Percentiles rank a stretch among this genome's conserved stretches.
These are phyloP conservation scores for Pythium sp. DNA, from an alignment of 352 stramenopile species.

Conservation along the genomic window DNA sequence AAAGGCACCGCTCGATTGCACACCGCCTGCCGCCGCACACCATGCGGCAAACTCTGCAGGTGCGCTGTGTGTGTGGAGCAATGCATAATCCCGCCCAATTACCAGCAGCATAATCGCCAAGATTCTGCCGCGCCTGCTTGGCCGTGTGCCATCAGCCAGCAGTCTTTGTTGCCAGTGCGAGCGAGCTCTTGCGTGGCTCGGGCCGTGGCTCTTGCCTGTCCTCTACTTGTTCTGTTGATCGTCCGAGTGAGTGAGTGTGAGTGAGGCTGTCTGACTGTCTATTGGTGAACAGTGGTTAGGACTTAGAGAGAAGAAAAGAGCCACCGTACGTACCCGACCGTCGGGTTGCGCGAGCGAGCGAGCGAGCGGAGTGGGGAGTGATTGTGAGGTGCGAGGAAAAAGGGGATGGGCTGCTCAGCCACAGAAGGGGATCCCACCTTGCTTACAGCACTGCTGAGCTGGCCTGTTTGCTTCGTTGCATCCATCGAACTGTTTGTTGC, in stretches of 20 bases:
- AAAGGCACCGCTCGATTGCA: neutral
- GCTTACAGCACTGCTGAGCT: neutral
- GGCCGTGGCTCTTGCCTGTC: neutral
- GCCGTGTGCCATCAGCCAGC: too few relatives aligned
- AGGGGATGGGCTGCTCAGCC: neutral
- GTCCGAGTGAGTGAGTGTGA: neutral
- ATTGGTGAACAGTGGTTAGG: neutral
- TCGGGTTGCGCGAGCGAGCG: neutral
- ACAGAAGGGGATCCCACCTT: slow-evolving; percentile 9
- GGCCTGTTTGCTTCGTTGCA: neutral
- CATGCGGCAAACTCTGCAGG: neutral
- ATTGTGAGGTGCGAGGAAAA: slow-evolving; percentile 1
- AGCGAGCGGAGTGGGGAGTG: slow-evolving; percentile 3
- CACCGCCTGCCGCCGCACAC: neutral
- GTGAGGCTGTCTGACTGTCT: neutral
- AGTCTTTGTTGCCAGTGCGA: neutral
- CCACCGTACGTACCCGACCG: neutral
- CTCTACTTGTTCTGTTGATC: neutral
- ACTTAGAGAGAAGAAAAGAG: neutral
- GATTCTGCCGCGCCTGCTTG: neutral
- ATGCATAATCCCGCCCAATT: neutral
- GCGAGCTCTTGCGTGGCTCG: neutral
- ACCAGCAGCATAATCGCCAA: neutral
- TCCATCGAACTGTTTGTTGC: neutral
- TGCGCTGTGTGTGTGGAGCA: neutral